Evolutionary conservation across 176 grass and related monocot species (phyloP), one percentile per base, ranked within the genome.

Genomic region (Cenchrus purpureus): DNA sequence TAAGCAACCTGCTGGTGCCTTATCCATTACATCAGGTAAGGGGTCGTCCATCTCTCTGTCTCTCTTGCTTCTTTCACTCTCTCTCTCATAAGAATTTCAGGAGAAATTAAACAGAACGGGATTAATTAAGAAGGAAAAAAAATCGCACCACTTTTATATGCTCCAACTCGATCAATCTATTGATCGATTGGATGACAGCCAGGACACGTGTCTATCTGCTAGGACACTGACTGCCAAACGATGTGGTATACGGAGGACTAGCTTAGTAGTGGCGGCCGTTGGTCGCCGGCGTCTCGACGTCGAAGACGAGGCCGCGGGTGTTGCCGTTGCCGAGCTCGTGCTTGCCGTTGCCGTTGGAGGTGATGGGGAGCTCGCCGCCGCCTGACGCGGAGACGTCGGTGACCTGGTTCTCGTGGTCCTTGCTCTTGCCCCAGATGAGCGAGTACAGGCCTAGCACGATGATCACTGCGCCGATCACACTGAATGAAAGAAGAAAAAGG

Each of bases 401-500:
- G 15, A 20, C 10, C 77, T 88, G 84, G 75, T 68, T 80, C 50
- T 83, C 40, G 7, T 89, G 51, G 86, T 99, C 94, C 61, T 85
- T 91, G 86, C 86, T 78, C 84, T 91, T 96, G 78, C 97, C 97
- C 97, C 97, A 99, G 71, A 99, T 94, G 70, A 99, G 83, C 22
- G 87, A 78, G 83, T 99, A 99, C 16, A 99, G 90, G 53, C 97
- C 97, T 53, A 79, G 3, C 12, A 99, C 97, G 88, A 99, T 96
- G 84, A 99, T 91, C 65, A 54, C 85, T 19, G 97, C 97, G 81
- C 97, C 97, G 73, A 96, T 82, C 60, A 99, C 86, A 78, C 97
- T 99, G 86, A n/a, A 83, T 99, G 86, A 16, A 83, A 83, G 0
- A 32, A 80, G 6, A 25, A 22, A 2, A 20, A 48, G 73, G 11